A percentile compares a stretch with the other conserved stretches of the same genome.
Conservation (phyloP, 23 red algal species). For the Gracilaria domingensis region DNA sequence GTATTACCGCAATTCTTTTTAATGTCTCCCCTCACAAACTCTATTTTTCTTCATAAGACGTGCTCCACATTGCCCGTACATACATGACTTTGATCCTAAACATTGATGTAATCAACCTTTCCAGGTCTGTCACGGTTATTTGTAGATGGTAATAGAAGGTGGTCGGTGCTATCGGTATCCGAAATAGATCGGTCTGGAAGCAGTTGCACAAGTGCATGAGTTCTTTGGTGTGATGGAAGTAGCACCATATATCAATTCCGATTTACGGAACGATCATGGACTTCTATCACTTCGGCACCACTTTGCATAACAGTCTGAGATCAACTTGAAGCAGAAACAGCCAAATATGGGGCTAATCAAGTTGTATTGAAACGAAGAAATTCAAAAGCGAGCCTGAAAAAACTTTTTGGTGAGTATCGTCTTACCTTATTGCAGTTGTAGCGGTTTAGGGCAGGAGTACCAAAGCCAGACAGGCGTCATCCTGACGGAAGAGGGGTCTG, state of each 20-base stretch:
- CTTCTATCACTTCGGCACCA: neutral
- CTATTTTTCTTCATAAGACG: neutral
- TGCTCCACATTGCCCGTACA: neutral
- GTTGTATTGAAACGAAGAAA: too few species aligned
- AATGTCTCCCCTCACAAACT: neutral
- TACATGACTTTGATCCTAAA: neutral
- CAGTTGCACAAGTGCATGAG: neutral
- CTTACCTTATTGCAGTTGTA: too few species aligned
- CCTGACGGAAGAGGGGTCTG: too few species aligned
- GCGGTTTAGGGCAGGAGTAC: too few species aligned
- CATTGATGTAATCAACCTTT: neutral
- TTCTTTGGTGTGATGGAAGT: neutral
- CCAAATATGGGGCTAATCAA: too few species aligned
- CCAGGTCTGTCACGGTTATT: neutral
- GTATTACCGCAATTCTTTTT: neutral
- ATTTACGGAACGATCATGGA: neutral
- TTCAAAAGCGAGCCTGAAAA: too few species aligned
- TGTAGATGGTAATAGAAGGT: neutral
- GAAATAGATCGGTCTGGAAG: neutral
- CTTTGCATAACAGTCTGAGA: neutral
- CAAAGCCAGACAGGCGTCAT: too few species aligned
- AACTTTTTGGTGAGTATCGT: too few species aligned
- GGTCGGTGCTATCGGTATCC: neutral
- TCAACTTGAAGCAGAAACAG: too few species aligned
- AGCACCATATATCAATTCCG: slow-evolving; percentile 1